A percentile compares a stretch with the other conserved stretches of the same genome.
phyloP scores from a whole-genome alignment of 2,329 filamentous ascomycete species.

The Ophiostoma novo-ulmi region DNA sequence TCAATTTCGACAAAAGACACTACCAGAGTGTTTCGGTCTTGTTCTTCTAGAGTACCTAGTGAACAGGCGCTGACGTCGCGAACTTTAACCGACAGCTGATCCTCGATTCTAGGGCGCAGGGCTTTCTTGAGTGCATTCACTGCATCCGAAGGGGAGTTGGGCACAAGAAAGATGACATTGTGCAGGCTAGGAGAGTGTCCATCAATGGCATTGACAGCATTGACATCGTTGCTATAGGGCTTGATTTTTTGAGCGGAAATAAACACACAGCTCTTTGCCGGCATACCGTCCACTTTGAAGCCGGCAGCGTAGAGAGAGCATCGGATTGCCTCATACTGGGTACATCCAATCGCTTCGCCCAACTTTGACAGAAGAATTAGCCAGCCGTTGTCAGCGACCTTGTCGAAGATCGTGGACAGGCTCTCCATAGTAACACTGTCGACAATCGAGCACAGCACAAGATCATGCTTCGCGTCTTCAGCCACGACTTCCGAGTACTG shows the following conservation, averaged over 20 bases:
- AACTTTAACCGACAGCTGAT: not conserved
- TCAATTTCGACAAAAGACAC: slow-evolving; percentile 45
- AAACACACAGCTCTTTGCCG: not conserved
- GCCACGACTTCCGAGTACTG: not conserved
- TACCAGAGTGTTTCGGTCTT: slow-evolving; percentile 32
- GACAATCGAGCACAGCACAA: slow-evolving; percentile 18
- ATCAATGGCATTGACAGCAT: not conserved
- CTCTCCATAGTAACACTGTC: not conserved
- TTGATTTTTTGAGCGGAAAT: slow-evolving; percentile 19
- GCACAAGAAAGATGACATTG: slow-evolving; percentile 17
- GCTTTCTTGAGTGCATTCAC: slow-evolving; percentile 8
- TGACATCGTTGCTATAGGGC: not conserved
- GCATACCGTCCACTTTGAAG: not conserved
- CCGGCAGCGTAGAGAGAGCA: slow-evolving; percentile 3
- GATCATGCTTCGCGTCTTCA: not conserved
- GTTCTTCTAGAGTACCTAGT: not conserved
- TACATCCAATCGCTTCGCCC: not conserved
- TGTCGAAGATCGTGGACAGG: not conserved
- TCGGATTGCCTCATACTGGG: not conserved
- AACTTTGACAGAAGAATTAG: slow-evolving; percentile 19
- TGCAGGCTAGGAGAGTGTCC: too few relatives aligned
- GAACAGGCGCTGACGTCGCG: not conserved
- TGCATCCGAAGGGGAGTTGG: slow-evolving; percentile 16
- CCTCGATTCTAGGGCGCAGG: not conserved
- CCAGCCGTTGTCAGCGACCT: slow-evolving; percentile 21